Base-by-base conservation (phyloP, 2,329 filamentous ascomycete species). In the Penicillium sclerotigenum region DNA sequence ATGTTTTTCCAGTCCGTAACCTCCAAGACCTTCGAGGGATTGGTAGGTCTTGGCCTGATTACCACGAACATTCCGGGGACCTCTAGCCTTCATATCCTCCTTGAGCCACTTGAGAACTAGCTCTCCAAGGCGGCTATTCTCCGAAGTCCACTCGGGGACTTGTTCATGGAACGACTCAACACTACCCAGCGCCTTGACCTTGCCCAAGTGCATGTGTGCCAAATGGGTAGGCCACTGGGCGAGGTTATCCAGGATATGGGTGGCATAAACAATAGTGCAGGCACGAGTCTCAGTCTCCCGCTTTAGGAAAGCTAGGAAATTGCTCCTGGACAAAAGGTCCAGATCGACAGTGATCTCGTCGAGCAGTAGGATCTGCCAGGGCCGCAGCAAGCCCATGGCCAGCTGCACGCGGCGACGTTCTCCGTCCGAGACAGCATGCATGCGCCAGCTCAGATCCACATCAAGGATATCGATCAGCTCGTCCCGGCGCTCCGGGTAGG, bases 261-360 rank as follows among this genome's bases (percentile, higher is more conserved):
- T 99, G 8, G 94, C 94, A 72, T 99, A 99, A 29, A 99, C 91
- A 66, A 99, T 90, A 5, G 94, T 97, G 71, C 92, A 97, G 37
- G 85, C 81, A 51, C 93, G 81, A 8, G 71, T 79, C 76, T 93
- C 88, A 0, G 93, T 97, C 83, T 99, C 94, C 57, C 81, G 80
- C 75, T 91, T 91, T 68, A 99, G 76, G 79, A 93, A 99, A 41
- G 77, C 81, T 31, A 99, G 80, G 73, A 99, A 99, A 71, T 92
- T 87, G 66, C 86, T 87, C 16, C 94, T 84, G 53, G 85, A 89
- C 58, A 97, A 82, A 56, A 99, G 82, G 74, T 99, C 94, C 59
- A 99, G 79, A 73, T 99, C 94, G 9, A 99, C 94, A 0, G 94
- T 99, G 73, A 97, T 96, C 74, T 97, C 93, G 71, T 99, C 94